Percentiles rank a stretch among this genome's conserved stretches.
Evolutionary conservation across 345 rosid genomes (phyloP).

Genomic region (Zanthoxylum bungeanum): DNA sequence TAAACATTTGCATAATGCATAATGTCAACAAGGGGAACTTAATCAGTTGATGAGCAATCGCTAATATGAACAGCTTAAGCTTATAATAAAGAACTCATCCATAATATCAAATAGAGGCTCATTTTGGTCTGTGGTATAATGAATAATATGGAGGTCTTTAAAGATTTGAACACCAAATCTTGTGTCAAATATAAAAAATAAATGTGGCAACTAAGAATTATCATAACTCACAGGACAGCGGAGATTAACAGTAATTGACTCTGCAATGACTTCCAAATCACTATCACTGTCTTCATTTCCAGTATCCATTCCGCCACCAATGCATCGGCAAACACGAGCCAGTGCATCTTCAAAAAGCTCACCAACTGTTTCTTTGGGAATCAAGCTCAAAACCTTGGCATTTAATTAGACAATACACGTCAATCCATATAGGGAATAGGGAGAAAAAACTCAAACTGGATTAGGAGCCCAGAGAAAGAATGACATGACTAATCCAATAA

Average conservation of each 20-base stretch:
- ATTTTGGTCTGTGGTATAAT: neutral
- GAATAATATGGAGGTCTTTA: neutral
- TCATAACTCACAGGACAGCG: conserved; percentile 40
- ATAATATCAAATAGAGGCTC: neutral
- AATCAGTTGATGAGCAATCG: neutral
- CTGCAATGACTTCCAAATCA: conserved; percentile 44
- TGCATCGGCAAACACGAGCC: conserved; percentile 35
- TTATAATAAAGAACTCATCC: neutral
- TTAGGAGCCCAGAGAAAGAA: neutral
- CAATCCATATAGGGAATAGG: neutral
- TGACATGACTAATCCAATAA: neutral
- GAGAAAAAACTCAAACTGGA: neutral
- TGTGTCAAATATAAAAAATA: neutral
- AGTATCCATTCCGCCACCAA: conserved; percentile 34
- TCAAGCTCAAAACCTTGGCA: conserved; percentile 25
- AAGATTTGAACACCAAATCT: neutral
- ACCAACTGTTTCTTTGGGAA: conserved; percentile 38
- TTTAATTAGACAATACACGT: neutral
- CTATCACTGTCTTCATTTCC: conserved; percentile 32
- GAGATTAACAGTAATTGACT: conserved; percentile 31
- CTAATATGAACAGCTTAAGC: neutral
- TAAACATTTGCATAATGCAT: neutral
- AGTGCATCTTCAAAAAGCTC: conserved; percentile 33
- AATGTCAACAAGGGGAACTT: neutral
- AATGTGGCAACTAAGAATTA: neutral